Evolutionary conservation across 2,329 filamentous ascomycete genomes (phyloP), one percentile per base, ranked within the genome.

Genomic region (Didymella glomerata): DNA sequence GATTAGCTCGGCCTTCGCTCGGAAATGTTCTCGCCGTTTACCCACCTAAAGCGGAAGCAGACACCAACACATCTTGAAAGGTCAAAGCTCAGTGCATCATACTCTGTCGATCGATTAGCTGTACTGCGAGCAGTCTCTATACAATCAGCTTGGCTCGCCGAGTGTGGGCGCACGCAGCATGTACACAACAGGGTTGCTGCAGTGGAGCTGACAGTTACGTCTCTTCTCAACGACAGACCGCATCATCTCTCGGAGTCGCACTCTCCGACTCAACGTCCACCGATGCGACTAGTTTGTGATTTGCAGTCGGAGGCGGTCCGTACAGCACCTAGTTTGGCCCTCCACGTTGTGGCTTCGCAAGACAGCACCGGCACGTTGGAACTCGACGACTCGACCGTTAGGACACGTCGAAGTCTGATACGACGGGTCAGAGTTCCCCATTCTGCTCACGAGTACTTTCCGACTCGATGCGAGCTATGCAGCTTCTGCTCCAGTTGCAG

Each of bases 261-360:
- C 20, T 40, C 24, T 49, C 56, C 56, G 46, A 50, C 16, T n/a
- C 16, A 49, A 41, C 20, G 40, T 40, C 32, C 34, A 38, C 50
- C 46, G 46, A 59, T 42, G 40, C 13, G 22, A 45, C 49, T 58
- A 58, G 49, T 41, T 18, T 41, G n/a, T 49, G 56, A 59, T 36
- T 45, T 54, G 51, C 56, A 59, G 46, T 59, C 56, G 50, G 56
- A 54, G 49, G 55, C 49, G 50, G 56, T 59, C 50, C 56, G 46
- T 48, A 48, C 36, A 48, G 20, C 41, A 47, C 45, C 52, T 55
- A 50, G 50, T 40, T 50, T 34, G 28, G 8, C 24, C 18, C 27
- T 50, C 56, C 50, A 59, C 50, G 46, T 54, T 59, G 56, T 59
- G 50, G 56, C 56, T 59, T 50, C n/a, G 46, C n/a, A 28, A 48